Percentiles rank a stretch among this genome's conserved stretches.
Conservation (phyloP, 192 early-diverging fungal species). For the Fimicolochytrium jonesii region DNA sequence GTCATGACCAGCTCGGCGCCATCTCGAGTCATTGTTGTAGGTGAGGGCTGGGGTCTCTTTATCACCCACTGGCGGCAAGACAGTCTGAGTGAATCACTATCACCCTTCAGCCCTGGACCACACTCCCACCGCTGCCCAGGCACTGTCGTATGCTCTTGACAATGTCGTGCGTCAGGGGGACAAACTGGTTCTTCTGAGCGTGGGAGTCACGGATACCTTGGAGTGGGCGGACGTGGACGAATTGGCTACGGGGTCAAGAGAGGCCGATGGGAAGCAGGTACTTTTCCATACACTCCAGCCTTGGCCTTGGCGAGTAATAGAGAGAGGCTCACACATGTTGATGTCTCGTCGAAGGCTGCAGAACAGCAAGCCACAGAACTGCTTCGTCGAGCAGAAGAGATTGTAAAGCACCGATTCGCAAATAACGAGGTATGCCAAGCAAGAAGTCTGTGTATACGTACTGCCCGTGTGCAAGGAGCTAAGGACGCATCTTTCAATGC, state of each 20-base stretch:
- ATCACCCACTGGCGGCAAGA: neutral
- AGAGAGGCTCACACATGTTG: no score
- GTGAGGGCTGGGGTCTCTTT: neutral
- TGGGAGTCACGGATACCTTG: constrained; percentile 1
- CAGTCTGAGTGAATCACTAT: neutral
- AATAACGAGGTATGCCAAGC: neutral
- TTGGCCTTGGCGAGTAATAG: no score
- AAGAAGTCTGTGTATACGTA: no score
- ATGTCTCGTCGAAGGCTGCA: no score
- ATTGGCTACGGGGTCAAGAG: neutral
- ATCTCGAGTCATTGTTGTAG: neutral
- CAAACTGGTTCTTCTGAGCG: constrained; percentile 10
- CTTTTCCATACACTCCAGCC: no score
- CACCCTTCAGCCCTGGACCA: constrained; percentile 1
- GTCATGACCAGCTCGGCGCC: neutral
- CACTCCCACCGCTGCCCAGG: neutral
- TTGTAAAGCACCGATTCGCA: neutral
- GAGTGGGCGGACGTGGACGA: constrained; percentile 10
- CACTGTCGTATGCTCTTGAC: constrained; percentile 3
- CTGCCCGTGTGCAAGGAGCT: no score
- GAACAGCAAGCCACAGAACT: neutral
- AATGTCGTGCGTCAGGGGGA: constrained; percentile 6
- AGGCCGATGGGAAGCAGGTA: no score
- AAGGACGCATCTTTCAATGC: constrained; percentile 15
- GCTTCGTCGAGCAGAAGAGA: neutral